Conservation (phyloP, 2,329 filamentous ascomycete species). For the Apiospora rasikravindrae region DNA sequence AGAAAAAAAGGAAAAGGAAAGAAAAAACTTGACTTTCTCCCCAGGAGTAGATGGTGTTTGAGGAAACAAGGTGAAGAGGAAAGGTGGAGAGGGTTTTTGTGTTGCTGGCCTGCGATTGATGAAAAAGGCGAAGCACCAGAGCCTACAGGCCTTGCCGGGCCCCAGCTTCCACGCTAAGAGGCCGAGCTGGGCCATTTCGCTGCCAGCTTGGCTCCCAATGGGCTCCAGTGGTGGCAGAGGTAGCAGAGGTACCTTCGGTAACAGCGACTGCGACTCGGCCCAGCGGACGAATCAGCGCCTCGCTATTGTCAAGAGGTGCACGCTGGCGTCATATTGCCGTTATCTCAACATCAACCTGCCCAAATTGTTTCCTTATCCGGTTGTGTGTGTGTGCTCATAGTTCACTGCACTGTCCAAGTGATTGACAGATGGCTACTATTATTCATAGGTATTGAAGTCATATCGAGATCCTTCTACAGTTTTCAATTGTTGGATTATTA, state of each 20-base stretch:
- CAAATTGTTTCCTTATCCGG: slow-evolving; percentile 10
- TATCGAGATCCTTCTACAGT: background rate
- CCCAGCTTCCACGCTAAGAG: slow-evolving; percentile 26
- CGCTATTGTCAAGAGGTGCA: slow-evolving; percentile 17
- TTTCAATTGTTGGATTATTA: background rate
- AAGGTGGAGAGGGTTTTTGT: slow-evolving; percentile 44
- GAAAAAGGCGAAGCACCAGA: slow-evolving; percentile 32
- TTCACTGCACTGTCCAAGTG: background rate
- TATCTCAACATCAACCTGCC: slow-evolving; percentile 10
- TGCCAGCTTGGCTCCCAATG: slow-evolving; percentile 19
- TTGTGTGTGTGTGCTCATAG: background rate
- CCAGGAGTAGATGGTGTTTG: slow-evolving; percentile 29
- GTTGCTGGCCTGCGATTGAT: slow-evolving; percentile 32
- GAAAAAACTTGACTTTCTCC: slow-evolving; percentile 28
- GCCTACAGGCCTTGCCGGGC: slow-evolving; percentile 8
- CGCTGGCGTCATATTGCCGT: slow-evolving; percentile 13
- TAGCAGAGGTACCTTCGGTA: slow-evolving; percentile 20
- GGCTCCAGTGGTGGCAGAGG: too few relatives aligned
- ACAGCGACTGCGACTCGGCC: slow-evolving; percentile 29
- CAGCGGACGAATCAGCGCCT: slow-evolving; percentile 40
- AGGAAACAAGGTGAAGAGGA: slow-evolving; percentile 35
- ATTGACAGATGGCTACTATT: background rate
- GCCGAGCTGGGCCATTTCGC: slow-evolving; percentile 16
- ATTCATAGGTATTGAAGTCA: background rate
- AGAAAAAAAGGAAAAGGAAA: slow-evolving; percentile 32